phyloP scores from a whole-genome alignment of 2,329 filamentous ascomycete genomes.

The Pseudogymnoascus destructans region DNA sequence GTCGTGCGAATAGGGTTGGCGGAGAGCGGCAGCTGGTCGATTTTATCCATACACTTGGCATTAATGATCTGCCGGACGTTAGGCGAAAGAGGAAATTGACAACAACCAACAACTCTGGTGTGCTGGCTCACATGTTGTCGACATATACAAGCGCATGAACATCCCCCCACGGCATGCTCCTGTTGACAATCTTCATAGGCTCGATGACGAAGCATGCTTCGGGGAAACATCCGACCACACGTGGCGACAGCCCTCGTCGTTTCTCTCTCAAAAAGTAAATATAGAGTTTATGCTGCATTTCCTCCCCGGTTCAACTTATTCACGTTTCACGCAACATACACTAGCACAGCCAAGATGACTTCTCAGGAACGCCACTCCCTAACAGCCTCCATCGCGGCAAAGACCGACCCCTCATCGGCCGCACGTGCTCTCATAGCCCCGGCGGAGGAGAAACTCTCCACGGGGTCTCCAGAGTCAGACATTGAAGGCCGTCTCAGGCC shows the following conservation, averaged over 20 bases:
- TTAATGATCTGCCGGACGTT: not conserved
- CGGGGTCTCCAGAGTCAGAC: conserved; percentile 45
- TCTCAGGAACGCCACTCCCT: not conserved
- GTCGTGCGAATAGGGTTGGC: conserved; percentile 6
- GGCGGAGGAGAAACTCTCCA: not conserved
- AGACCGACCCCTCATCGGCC: not conserved
- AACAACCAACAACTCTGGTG: conserved; percentile 1
- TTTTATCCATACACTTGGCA: not conserved
- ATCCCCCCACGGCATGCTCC: not conserved
- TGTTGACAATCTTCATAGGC: not conserved
- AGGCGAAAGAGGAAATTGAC: conserved; percentile 3
- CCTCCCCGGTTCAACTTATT: not conserved
- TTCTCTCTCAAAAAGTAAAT: conserved; percentile 1
- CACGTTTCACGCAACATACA: not conserved
- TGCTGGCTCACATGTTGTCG: not conserved
- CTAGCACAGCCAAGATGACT: not conserved
- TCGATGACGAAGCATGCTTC: not conserved
- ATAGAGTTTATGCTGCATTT: conserved; percentile 1
- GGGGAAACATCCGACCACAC: not conserved
- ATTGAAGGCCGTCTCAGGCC: conserved; percentile 52
- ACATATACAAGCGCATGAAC: not conserved
- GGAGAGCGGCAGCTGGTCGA: conserved; percentile 1
- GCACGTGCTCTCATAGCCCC: conserved; percentile 2
- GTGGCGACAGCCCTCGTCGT: not conserved
- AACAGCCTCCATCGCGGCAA: not conserved